Conservation (phyloP, 768 basidiomycete species). For the Rhodotorula paludigena region DNA sequence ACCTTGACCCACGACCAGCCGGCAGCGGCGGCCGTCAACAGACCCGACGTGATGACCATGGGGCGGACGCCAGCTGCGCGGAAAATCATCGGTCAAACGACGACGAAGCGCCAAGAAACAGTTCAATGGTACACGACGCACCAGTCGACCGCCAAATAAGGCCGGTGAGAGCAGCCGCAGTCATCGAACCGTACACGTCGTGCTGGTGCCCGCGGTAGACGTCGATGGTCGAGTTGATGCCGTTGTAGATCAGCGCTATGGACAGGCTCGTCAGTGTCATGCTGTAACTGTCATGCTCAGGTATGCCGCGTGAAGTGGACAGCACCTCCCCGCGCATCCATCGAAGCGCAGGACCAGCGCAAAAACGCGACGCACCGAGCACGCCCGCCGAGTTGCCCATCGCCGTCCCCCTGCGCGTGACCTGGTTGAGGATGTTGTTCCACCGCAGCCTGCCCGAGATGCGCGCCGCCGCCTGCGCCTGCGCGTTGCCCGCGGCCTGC, state of each 20-base stretch:
- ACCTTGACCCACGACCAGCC: constrained; percentile 93
- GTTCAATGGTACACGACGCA: constrained; percentile 50
- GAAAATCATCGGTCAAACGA: constrained; percentile 19
- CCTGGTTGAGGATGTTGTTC: constrained; percentile 93
- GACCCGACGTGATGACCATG: constrained; percentile 77
- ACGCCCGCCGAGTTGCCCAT: constrained; percentile 98
- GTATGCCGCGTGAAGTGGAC: too few species aligned
- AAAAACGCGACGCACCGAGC: constrained; percentile 66
- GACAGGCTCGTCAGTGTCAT: neutral
- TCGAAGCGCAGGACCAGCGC: too few species aligned
- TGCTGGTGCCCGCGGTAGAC: constrained; percentile 73
- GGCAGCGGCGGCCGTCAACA: constrained; percentile 85
- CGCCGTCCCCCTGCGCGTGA: constrained; percentile 93
- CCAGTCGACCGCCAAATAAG: constrained; percentile 90
- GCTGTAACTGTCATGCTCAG: neutral
- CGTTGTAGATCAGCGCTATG: constrained; percentile 90
- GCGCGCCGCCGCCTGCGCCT: constrained; percentile 14
- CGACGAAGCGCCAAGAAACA: too few species aligned
- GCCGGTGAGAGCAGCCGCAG: constrained; percentile 83
- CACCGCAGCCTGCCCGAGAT: constrained; percentile 60
- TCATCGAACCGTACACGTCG: constrained; percentile 84
- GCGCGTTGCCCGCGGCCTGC: constrained; percentile 5
- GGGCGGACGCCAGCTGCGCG: constrained; percentile 80
- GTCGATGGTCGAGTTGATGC: constrained; percentile 90
- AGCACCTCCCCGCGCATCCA: too few species aligned